Percentiles rank a stretch among this genome's conserved stretches.
These are phyloP conservation scores for Ceratobasidium theobromae DNA, from an alignment of 1,284 basidiomycete species.

Conservation along the genomic window DNA sequence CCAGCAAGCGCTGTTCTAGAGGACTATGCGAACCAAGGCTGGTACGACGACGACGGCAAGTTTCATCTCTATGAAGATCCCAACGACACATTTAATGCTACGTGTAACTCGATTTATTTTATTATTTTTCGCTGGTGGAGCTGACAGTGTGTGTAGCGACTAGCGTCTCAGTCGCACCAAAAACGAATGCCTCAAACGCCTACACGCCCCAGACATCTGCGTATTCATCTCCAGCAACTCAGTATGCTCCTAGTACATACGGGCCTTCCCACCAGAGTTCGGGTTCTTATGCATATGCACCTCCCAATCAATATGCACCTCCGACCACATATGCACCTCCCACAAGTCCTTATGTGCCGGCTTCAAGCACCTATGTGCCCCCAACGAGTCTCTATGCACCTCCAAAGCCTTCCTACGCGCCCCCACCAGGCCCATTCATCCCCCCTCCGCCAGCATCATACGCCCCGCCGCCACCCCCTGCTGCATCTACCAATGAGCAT, in stretches of 20 bases:
- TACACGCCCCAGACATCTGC: constrained; percentile 22
- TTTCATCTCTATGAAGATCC: constrained; percentile 40
- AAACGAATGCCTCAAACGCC: constrained; percentile 23
- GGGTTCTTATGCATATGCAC: constrained; percentile 33
- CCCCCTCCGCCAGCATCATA: constrained; percentile 42
- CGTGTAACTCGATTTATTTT: constrained; percentile 8
- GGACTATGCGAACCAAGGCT: constrained; percentile 41
- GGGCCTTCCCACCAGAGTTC: constrained; percentile 34
- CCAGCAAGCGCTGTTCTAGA: constrained; percentile 7
- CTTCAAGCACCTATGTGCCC: constrained; percentile 32
- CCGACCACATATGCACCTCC: constrained; percentile 37
- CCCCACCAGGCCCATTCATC: constrained; percentile 28
- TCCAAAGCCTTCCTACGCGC: background rate
- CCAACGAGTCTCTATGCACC: constrained; percentile 31
- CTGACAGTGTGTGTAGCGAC: constrained; percentile 1
- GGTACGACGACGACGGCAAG: constrained; percentile 40
- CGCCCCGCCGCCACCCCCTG: constrained; percentile 38
- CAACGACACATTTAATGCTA: constrained; percentile 8
- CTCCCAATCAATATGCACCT: constrained; percentile 34
- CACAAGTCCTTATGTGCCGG: constrained; percentile 34
- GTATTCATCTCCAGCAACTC: constrained; percentile 34
- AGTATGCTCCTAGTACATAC: constrained; percentile 39
- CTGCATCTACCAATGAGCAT: constrained; percentile 36
- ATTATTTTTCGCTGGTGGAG: background rate
- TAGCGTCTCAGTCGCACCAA: background rate